These are phyloP conservation scores for Calocybe gambosa DNA, from an alignment of 1,284 basidiomycete species.

Conservation along the genomic window DNA sequence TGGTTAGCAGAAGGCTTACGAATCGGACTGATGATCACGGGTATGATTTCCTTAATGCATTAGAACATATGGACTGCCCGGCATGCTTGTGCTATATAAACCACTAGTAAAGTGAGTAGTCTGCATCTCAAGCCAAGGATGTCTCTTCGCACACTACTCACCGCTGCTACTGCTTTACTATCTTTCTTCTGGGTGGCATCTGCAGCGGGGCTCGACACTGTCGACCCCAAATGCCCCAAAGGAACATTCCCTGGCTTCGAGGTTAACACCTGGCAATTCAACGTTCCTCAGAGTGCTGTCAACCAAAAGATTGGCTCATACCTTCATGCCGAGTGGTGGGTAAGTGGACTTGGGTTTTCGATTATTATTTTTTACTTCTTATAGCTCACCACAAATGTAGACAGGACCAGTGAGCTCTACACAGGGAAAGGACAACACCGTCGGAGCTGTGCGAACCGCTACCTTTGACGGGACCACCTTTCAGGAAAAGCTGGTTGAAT, in stretches of 20 bases:
- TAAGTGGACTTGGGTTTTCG: not conserved
- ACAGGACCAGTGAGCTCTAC: constrained; percentile 3
- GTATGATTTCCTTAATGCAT: too few species aligned
- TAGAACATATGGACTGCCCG: too few species aligned
- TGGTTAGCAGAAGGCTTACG: too few species aligned
- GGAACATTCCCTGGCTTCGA: not conserved
- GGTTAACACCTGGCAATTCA: not conserved
- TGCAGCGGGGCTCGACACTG: not conserved
- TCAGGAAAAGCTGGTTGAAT: constrained; percentile 4
- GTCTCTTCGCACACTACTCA: not conserved
- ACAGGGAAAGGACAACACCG: constrained; percentile 6
- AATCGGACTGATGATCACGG: too few species aligned
- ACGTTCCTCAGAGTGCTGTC: not conserved
- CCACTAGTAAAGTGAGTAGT: too few species aligned
- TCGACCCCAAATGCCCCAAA: not conserved
- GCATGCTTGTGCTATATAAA: too few species aligned
- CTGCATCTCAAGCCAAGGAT: not conserved
- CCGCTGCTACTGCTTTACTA: not conserved
- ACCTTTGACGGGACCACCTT: not conserved
- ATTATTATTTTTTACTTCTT: not conserved
- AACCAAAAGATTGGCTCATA: not conserved
- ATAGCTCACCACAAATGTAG: not conserved
- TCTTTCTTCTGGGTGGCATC: not conserved
- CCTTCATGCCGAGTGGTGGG: not conserved
- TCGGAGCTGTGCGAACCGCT: constrained; percentile 2